Evolutionary conservation across 2,329 filamentous ascomycete species (phyloP).

Genomic region (Arthrobotrys sinensis): DNA sequence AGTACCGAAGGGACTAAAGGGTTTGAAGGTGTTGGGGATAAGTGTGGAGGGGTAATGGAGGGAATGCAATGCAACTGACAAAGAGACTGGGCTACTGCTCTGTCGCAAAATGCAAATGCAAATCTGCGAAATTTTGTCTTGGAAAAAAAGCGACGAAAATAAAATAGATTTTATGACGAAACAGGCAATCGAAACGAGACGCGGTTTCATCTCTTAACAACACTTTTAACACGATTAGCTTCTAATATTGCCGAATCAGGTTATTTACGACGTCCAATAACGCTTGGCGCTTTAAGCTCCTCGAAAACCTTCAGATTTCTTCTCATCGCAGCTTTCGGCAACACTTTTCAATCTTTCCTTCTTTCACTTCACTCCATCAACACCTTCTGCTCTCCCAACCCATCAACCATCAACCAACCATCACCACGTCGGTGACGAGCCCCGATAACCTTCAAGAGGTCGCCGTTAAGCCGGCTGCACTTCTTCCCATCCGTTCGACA

Average conservation of each 20-base stretch:
- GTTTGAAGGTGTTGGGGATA: neutral
- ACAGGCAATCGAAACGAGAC: constrained; percentile 1
- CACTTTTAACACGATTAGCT: neutral
- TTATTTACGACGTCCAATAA: neutral
- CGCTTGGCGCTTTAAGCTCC: constrained; percentile 32
- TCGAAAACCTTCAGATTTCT: constrained; percentile 26
- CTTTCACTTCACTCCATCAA: constrained; percentile 47
- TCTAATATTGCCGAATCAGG: constrained; percentile 3
- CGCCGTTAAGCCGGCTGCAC: constrained; percentile 56
- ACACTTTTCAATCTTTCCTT: constrained; percentile 55
- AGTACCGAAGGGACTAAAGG: no score
- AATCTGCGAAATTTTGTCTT: neutral
- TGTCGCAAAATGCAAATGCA: constrained; percentile 2
- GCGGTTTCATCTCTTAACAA: constrained; percentile 28
- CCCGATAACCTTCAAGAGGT: constrained; percentile 38
- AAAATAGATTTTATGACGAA: constrained; percentile 3
- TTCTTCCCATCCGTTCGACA: constrained; percentile 26
- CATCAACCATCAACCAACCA: constrained; percentile 8
- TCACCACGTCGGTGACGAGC: neutral
- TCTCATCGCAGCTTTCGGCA: constrained; percentile 52
- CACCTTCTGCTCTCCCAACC: constrained; percentile 9
- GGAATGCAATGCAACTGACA: neutral
- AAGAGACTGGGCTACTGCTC: neutral
- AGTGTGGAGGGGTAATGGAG: neutral
- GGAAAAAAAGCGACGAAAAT: neutral